Base-by-base conservation (phyloP, 495 filamentous ascomycete species). In the Tuber aestivum region DNA sequence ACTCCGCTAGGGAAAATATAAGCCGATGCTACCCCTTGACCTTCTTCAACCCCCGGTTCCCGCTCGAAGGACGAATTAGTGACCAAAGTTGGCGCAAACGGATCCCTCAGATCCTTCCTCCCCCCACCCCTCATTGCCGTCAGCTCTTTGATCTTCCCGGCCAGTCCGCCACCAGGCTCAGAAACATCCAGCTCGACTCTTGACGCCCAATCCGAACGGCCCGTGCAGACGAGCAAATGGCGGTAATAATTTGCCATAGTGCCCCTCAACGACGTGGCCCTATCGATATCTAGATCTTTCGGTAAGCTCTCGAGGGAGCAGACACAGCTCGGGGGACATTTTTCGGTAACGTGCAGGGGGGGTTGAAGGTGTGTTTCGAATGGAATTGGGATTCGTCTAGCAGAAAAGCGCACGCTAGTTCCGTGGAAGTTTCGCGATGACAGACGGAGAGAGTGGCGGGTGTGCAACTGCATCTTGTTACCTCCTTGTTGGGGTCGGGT, bases 151-250 rank as follows among this genome's bases (percentile, higher is more conserved):
- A 97, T 81, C 61, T 89, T 88, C 70, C 91, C 89, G 1, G 91
- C 92, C 14, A 97, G 84, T 76, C 90, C 89, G n/a, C 87, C 86
- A 27, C 85, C 87, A 70, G 83, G 80, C 73, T 87, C 85, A 56
- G 87, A 86, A 32, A 87, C 86, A 74, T 89, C 87, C 73, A 70
- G 75, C 74, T 72, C 92, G 89, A 87, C 97, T 83, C 83, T 91
- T 86, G 83, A 94, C 27, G 87, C 87, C 95, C 95, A 99, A 83
- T 97, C 92, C 35, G 86, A 81, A 74, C 89, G 88, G 12, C 93
- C 93, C 0, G 94, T 97, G 75, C 89, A 92, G 23, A 97, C 86
- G 4, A 99, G 83, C 6, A 97, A 42, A 73, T 98, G 94, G 77
- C 94, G 90, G 27, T 89, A 87, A 83, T 97, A 95, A n/a, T 86